Percentiles rank a stretch among this genome's conserved stretches.
Evolutionary conservation across 129 eudicot genomes (phyloP).

Genomic region (Flaveria bidentis): DNA sequence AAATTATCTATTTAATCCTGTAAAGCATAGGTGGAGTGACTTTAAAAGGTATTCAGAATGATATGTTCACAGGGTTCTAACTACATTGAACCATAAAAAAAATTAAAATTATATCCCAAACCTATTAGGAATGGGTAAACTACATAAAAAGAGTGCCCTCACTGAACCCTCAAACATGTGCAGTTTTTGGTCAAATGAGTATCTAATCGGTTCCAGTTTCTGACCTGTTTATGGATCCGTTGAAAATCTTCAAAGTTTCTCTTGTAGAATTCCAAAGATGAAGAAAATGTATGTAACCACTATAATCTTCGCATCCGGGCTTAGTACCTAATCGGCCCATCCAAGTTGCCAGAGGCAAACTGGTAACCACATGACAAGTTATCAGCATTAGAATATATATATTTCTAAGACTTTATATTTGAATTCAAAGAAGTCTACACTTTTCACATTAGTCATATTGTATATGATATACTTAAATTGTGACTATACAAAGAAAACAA

Average conservation of each 20-base stretch:
- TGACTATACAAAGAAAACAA: not conserved
- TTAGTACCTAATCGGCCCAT: slow-evolving; percentile 86
- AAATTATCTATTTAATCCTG: no score
- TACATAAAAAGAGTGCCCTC: slow-evolving; percentile 27
- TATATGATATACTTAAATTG: not conserved
- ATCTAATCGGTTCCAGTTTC: slow-evolving; percentile 20
- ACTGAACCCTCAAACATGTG: slow-evolving; percentile 24
- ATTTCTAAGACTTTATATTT: not conserved
- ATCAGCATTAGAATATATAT: slow-evolving; percentile 19
- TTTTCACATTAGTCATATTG: not conserved
- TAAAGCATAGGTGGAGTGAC: not conserved
- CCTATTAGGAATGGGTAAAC: slow-evolving; percentile 1
- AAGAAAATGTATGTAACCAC: slow-evolving; percentile 6
- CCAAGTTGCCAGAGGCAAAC: slow-evolving; percentile 97
- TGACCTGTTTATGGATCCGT: slow-evolving; percentile 5
- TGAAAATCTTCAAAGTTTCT: slow-evolving; percentile 5
- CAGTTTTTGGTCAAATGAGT: slow-evolving; percentile 10
- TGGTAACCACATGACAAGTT: slow-evolving; percentile 32
- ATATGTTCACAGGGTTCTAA: slow-evolving; percentile 13
- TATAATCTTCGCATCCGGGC: slow-evolving; percentile 11
- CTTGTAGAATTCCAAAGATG: not conserved
- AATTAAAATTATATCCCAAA: slow-evolving; percentile 14
- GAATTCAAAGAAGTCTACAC: not conserved
- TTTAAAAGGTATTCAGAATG: not conserved
- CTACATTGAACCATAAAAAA: not conserved